Evolutionary conservation across 2,329 filamentous ascomycete species (phyloP).

Genomic region (Scedosporium apiospermum): DNA sequence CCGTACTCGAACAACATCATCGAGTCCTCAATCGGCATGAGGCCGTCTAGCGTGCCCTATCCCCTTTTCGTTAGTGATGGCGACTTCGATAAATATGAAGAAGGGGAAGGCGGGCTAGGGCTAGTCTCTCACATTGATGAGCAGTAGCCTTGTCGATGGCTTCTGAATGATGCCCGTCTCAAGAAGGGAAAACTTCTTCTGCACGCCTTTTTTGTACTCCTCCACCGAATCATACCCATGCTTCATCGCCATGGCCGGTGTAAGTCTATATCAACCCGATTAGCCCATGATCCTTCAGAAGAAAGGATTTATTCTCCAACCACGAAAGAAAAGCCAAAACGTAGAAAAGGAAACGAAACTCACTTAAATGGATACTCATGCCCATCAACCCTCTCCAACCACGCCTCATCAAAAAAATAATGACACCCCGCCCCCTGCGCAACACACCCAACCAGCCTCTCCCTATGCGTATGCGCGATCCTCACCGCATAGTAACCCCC

Average conservation of each 20-base stretch:
- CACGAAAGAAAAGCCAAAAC: background rate
- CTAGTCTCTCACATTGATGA: conserved; percentile 44
- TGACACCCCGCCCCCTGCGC: conserved; percentile 50
- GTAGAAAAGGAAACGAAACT: conserved; percentile 12
- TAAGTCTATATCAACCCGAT: conserved; percentile 26
- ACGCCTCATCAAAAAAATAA: conserved; percentile 42
- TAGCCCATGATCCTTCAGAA: background rate
- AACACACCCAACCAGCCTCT: conserved; percentile 42
- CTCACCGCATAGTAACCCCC: conserved; percentile 62
- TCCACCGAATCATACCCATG: conserved; percentile 49
- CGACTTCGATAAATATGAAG: background rate
- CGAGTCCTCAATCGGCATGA: conserved; percentile 61
- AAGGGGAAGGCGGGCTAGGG: background rate
- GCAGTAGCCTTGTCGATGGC: conserved; percentile 45
- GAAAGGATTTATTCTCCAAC: background rate
- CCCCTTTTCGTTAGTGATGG: background rate
- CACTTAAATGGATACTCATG: conserved; percentile 57
- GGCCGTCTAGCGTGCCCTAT: conserved; percentile 50
- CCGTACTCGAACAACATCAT: conserved; percentile 57
- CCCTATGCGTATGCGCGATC: conserved; percentile 56
- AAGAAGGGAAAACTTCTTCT: conserved; percentile 54
- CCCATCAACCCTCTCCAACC: conserved; percentile 50
- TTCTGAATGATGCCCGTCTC: conserved; percentile 47
- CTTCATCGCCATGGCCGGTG: conserved; percentile 49
- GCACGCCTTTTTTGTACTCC: conserved; percentile 43